Evolutionary conservation across 371 early-diverging fungal species (phyloP).

Genomic region (Mucor plumbeus): DNA sequence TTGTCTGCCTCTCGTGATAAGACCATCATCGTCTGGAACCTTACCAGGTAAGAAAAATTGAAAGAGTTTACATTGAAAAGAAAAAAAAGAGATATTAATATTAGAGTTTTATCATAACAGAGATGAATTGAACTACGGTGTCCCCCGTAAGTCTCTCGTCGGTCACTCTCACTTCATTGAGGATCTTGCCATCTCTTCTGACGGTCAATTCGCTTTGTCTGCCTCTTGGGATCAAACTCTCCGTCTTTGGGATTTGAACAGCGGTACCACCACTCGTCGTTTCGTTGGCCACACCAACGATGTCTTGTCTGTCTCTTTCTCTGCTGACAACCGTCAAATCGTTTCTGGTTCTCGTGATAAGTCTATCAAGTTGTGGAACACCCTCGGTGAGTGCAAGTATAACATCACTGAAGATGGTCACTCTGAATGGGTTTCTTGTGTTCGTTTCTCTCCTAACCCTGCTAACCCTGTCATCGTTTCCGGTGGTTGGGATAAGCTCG

Average conservation of each 20-base stretch:
- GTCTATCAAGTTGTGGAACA: slow-evolving; percentile 99
- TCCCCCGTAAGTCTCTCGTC: slow-evolving; percentile 85
- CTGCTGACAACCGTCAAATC: slow-evolving; percentile 98
- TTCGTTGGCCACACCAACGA: slow-evolving; percentile 98
- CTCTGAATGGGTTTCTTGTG: slow-evolving; percentile 98
- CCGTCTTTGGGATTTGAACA: slow-evolving; percentile 97
- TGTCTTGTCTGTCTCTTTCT: slow-evolving; percentile 98
- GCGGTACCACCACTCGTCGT: slow-evolving; percentile 91
- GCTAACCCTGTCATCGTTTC: slow-evolving; percentile 97
- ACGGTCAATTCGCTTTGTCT: slow-evolving; percentile 96
- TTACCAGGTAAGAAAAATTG: slow-evolving; percentile 62
- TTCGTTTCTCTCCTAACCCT: slow-evolving; percentile 98
- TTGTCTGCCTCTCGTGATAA: slow-evolving; percentile 96
- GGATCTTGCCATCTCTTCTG: slow-evolving; percentile 96
- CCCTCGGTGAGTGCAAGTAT: slow-evolving; percentile 98
- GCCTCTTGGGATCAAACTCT: slow-evolving; percentile 99
- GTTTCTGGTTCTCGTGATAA: slow-evolving; percentile 98
- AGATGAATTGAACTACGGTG: slow-evolving; percentile 92
- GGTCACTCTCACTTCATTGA: slow-evolving; percentile 99
- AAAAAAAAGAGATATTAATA: background rate
- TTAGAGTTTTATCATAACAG: slow-evolving; percentile 31
- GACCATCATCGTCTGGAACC: slow-evolving; percentile 95
- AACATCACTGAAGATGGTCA: slow-evolving; percentile 93
- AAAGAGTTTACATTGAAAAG: too few relatives aligned
- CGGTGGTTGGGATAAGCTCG: slow-evolving; percentile 98